Conservation (phyloP, 805 yeast genomes). For the Candida lessepsii region DNA sequence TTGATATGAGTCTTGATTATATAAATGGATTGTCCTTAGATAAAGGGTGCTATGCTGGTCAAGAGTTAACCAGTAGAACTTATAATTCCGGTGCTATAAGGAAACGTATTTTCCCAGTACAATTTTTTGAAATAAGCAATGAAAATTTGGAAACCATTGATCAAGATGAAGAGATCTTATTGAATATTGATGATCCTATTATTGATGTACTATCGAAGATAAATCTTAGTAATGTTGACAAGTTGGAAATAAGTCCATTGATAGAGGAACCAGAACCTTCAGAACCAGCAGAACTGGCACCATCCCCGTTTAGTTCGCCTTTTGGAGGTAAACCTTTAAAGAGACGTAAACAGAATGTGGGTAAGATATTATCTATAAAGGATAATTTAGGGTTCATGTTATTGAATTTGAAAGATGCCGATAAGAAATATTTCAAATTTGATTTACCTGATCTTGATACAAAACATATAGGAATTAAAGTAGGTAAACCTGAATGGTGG, state of each 20-base stretch:
- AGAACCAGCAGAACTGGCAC: slow-evolving; percentile 2
- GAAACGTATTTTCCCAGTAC: slow-evolving; percentile 74
- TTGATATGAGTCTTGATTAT: slow-evolving; percentile 80
- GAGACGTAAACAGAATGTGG: slow-evolving; percentile 48
- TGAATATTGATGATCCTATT: slow-evolving; percentile 19
- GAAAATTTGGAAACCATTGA: slow-evolving; percentile 9
- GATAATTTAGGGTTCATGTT: slow-evolving; percentile 68
- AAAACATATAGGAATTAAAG: slow-evolving; percentile 45
- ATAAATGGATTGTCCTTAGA: slow-evolving; percentile 79
- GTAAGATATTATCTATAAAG: slow-evolving; percentile 54
- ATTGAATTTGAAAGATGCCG: slow-evolving; percentile 44
- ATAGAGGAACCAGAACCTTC: slow-evolving; percentile 18
- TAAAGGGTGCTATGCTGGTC: slow-evolving; percentile 97
- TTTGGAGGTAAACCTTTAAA: slow-evolving; percentile 17
- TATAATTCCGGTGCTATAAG: slow-evolving; percentile 80
- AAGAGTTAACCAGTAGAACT: slow-evolving; percentile 89
- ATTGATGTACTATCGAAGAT: slow-evolving; percentile 17
- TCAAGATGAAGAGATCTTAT: slow-evolving; percentile 16
- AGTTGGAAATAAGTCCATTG: slow-evolving; percentile 21
- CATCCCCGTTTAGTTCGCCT: slow-evolving; percentile 15
- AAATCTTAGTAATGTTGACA: slow-evolving; percentile 14
- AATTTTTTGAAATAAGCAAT: slow-evolving; percentile 25
- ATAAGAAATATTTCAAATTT: slow-evolving; percentile 41
- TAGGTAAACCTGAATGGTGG: slow-evolving; percentile 75
- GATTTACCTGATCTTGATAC: slow-evolving; percentile 21